Base-by-base conservation (phyloP, 768 basidiomycete species). In the Glaciozyma antarctica region DNA sequence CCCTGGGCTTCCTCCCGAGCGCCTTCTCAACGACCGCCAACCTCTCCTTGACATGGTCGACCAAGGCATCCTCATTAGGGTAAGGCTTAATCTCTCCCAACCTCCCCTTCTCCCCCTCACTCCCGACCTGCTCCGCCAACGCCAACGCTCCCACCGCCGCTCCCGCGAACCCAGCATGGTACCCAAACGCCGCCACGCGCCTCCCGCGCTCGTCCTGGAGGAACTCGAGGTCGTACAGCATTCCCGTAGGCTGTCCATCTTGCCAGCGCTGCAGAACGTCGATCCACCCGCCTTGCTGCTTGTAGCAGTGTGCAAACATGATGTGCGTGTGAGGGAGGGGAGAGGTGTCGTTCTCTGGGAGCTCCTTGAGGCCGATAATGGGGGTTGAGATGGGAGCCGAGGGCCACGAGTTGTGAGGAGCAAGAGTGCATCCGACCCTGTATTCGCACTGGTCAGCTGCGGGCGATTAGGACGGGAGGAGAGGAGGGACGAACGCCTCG, bases 221-320 rank as follows among this genome's bases (percentile, higher is more conserved):
- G 79, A 98, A 99, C 78, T 99, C 95, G 61, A 98, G 81, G 76
- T 98, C 95, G 78, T 97, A 97, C 28, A 98, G 80, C 17, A 84
- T 86, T 38, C 92, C 94, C 38, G 75, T 65, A 9, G 69, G 69
- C 26, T 81, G 81, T 19, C 93, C 95, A 57, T 81, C 81, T 75
- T 83, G 79, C 81, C 97, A 99, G 26, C 95, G 87, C 38, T 84
- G 80, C 34, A 99, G 84, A 41, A 97, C 83, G 52, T 84, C 80
- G 13, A 84, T 81, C 94, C 95, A 99, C 26, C 95, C 95, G 2
- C 82, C 90, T 76, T 99, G 95, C 51, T 83, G 79, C 78, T 99
- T 99, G 83, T 89, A 98, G 78, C 93, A 95, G 76, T 98, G 95
- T 5, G 92, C 93, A 73, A 98, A 99, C 73, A 95, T 91, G 75